phyloP scores from a whole-genome alignment of 2,329 filamentous ascomycete genomes.

The Aspergillus bombycis region DNA sequence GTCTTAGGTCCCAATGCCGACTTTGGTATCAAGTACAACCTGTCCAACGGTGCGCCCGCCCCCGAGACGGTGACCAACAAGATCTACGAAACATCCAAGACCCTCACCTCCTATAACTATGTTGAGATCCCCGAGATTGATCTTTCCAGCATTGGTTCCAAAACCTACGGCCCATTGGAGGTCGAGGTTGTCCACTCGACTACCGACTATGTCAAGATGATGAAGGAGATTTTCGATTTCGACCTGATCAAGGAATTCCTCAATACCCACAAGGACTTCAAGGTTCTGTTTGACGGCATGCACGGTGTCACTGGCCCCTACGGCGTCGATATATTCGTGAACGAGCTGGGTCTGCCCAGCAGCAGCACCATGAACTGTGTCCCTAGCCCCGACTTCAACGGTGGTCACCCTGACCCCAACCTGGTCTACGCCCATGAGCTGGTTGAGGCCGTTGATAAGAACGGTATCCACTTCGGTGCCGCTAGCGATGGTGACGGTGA shows the following conservation, averaged over 20 bases:
- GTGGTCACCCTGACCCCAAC: slow-evolving; percentile 97
- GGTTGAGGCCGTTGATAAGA: slow-evolving; percentile 89
- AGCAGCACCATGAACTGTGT: slow-evolving; percentile 87
- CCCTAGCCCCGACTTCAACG: slow-evolving; percentile 92
- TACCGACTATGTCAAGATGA: slow-evolving; percentile 87
- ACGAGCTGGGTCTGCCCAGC: slow-evolving; percentile 81
- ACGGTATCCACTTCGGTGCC: slow-evolving; percentile 90
- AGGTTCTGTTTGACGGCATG: slow-evolving; percentile 93
- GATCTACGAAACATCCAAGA: slow-evolving; percentile 91
- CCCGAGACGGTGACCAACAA: slow-evolving; percentile 98
- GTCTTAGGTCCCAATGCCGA: slow-evolving; percentile 80
- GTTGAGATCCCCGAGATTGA: slow-evolving; percentile 85
- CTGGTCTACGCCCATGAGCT: slow-evolving; percentile 94
- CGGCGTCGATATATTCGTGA: slow-evolving; percentile 90
- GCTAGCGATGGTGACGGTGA: slow-evolving; percentile 97
- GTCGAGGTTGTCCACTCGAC: slow-evolving; percentile 95
- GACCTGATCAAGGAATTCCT: slow-evolving; percentile 94
- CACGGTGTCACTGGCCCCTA: slow-evolving; percentile 95
- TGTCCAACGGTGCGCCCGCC: slow-evolving; percentile 92
- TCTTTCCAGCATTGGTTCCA: slow-evolving; percentile 77
- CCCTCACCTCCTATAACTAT: slow-evolving; percentile 88
- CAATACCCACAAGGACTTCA: slow-evolving; percentile 83
- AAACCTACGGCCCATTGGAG: slow-evolving; percentile 83
- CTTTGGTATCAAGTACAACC: slow-evolving; percentile 99
- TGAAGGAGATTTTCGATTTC: slow-evolving; percentile 99